Base-by-base conservation (phyloP, 208 protist genomes). In the Leishmania amazonensis region DNA sequence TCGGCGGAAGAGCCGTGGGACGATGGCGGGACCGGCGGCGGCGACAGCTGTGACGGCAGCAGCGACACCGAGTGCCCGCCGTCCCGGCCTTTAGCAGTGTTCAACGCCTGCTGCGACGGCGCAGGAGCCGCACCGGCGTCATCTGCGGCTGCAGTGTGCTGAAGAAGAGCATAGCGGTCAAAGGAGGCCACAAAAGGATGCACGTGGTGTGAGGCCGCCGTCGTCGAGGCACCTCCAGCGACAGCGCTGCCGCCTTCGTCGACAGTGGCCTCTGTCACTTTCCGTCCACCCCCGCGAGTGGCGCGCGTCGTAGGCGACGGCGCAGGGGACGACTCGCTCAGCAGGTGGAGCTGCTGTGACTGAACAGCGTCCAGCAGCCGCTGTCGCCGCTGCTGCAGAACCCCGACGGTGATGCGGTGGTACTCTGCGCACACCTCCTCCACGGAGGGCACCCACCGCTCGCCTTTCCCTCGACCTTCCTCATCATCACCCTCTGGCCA, bases 351-450 rank as follows among this genome's bases (percentile, higher is more conserved):
- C 60, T 78, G n/a, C 13, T 68, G 31, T 8, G 28, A 8, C 64
- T 75, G 68, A 11, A 81, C 49, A 54, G 71, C 76, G 8, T 72
- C 28, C 35, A 83, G 40, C n/a, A 84, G 74, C 35, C 62, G 75
- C 57, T 87, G 84, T 54, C 74, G 79, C 35, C 79, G 79, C 72
- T 76, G 80, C 40, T 77, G 78, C 67, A 87, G 79, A 49, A 87
- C 77, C 9, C 80, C 80, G 24, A 54, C 64, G 13, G 76, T 83
- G 57, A 89, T 79, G 53, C 80, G 83, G 40, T 78, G 68, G 78
- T 89, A 89, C 68, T 89, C 80, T 53, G 75, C 76, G 17, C 80
- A 87, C 19, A 75, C 40, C 35, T 82, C 80, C 68, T 85, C 86
- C 70, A 89, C 83, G 3, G 83, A 53, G 49, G 84, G 84, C 13